A percentile compares a stretch with the other conserved stretches of the same genome.
Evolutionary conservation across 2,329 filamentous ascomycete genomes (phyloP).

Genomic region (Fusarium brachygibbosum): DNA sequence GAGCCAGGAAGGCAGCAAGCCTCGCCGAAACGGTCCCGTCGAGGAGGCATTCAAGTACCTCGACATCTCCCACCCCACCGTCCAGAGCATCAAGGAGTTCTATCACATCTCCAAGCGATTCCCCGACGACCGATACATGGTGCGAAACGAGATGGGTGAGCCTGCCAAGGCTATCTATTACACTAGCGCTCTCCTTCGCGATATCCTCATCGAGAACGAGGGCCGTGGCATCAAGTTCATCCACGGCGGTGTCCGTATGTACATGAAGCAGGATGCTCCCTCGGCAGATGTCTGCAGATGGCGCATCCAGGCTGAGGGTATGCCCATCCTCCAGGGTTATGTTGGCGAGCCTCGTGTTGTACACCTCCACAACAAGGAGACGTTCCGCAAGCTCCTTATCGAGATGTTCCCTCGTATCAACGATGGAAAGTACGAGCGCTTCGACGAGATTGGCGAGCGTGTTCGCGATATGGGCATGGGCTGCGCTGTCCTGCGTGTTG

Average conservation of each 20-base stretch:
- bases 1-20: constrained; percentile 51
- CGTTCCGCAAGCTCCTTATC: constrained; percentile 83
- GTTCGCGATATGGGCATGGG: constrained; percentile 87
- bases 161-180: constrained; percentile 98
- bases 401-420: constrained; percentile 97
- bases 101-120: constrained; percentile 88
- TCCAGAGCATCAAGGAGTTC: constrained; percentile 83
- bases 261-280: constrained; percentile 96
- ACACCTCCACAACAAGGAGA: constrained; percentile 80
- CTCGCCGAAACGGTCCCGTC: constrained; percentile 66
- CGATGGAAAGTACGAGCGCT: constrained; percentile 77
- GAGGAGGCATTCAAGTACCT: constrained; percentile 98
- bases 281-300: constrained; percentile 88
- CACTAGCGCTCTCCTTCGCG: constrained; percentile 84
- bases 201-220: constrained; percentile 89
- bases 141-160: constrained; percentile 89
- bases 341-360: constrained; percentile 84
- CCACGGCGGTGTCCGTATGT: constrained; percentile 98
- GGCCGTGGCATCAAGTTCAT: constrained; percentile 94
- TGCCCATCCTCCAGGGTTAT: constrained; percentile 92
- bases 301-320: constrained; percentile 95
- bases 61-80: constrained; percentile 77
- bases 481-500: constrained; percentile 89
- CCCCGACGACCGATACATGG: constrained; percentile 92
- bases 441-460: constrained; percentile 89